phyloP scores from a whole-genome alignment of 23 red algal genomes.

The Gracilaria domingensis region DNA sequence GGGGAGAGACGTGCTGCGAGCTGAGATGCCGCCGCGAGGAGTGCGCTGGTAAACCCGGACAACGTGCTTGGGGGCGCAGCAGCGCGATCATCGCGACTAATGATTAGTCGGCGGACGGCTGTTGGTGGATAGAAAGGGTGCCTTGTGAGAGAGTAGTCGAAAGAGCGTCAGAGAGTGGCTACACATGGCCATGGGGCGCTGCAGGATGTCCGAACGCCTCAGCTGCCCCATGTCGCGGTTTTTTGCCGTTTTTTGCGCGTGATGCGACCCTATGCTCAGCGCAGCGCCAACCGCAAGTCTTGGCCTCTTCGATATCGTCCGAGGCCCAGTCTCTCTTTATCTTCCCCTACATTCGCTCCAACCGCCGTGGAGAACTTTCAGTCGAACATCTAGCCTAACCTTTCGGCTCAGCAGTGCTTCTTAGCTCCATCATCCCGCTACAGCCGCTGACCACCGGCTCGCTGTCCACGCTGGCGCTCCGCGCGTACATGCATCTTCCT shows the following conservation, averaged over 20 bases:
- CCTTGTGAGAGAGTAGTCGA: neutral
- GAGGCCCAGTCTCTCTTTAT: too few relatives aligned
- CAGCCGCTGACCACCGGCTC: conserved; percentile 3
- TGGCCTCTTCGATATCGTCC: neutral
- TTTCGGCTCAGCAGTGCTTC: conserved; percentile 12
- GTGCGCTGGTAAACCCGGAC: conserved; percentile 21
- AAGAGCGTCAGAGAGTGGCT: neutral
- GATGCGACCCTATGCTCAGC: neutral
- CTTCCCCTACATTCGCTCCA: neutral
- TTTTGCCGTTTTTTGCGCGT: conserved; percentile 3
- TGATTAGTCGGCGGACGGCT: neutral
- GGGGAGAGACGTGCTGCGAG: conserved; percentile 21
- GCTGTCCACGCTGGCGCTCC: conserved; percentile 20
- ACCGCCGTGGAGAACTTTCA: neutral
- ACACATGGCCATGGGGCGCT: neutral
- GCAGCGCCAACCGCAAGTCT: neutral
- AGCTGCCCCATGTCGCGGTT: neutral
- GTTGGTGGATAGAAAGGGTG: neutral
- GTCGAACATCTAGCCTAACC: neutral
- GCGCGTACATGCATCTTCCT: conserved; percentile 72
- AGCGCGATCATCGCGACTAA: too few relatives aligned
- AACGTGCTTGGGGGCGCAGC: neutral
- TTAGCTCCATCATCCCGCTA: conserved; percentile 5
- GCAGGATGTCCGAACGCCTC: neutral
- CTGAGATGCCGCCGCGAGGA: conserved; percentile 30